Conservation (phyloP, 2,329 filamentous ascomycete genomes). For the Zasmidium citrigriseum region DNA sequence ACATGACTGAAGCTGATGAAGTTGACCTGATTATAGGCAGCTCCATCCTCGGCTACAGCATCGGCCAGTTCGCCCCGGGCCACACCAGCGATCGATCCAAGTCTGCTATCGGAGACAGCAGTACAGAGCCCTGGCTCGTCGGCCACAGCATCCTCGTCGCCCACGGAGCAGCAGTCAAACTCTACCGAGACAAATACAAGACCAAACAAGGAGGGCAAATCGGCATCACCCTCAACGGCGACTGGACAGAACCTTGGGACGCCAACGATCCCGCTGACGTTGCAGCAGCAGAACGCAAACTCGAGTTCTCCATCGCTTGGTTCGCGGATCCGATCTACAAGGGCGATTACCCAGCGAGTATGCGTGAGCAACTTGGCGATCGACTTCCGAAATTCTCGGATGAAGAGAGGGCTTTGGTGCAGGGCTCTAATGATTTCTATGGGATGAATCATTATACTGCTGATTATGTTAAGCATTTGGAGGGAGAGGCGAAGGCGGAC, state of each 20-base stretch:
- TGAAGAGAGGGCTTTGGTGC: conserved; percentile 72
- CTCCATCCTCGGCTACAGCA: conserved; percentile 72
- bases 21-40: conserved; percentile 60
- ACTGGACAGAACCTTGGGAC: conserved; percentile 42
- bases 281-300: conserved; percentile 25
- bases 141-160: conserved; percentile 75
- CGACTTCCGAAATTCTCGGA: conserved; percentile 73
- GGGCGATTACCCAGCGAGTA: conserved; percentile 57
- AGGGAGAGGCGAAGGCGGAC: conserved; percentile 55
- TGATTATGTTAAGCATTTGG: conserved; percentile 78
- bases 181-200: conserved; percentile 82
- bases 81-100: conserved; percentile 57
- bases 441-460: conserved; percentile 87
- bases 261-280: conserved; percentile 1
- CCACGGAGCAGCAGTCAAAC: conserved; percentile 77
- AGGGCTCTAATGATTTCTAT: conserved; percentile 90
- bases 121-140: conserved; percentile 77
- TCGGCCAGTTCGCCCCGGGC: conserved; percentile 79
- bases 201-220: conserved; percentile 71
- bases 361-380: conserved; percentile 72
- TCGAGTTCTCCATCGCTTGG: conserved; percentile 6
- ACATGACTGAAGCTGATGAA: conserved; percentile 48
- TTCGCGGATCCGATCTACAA: conserved; percentile 2
- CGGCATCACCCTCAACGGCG: conserved; percentile 83
- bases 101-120: conserved; percentile 67